Base-by-base conservation (phyloP, 2,329 filamentous ascomycete species). In the Verticillium dahliae region DNA sequence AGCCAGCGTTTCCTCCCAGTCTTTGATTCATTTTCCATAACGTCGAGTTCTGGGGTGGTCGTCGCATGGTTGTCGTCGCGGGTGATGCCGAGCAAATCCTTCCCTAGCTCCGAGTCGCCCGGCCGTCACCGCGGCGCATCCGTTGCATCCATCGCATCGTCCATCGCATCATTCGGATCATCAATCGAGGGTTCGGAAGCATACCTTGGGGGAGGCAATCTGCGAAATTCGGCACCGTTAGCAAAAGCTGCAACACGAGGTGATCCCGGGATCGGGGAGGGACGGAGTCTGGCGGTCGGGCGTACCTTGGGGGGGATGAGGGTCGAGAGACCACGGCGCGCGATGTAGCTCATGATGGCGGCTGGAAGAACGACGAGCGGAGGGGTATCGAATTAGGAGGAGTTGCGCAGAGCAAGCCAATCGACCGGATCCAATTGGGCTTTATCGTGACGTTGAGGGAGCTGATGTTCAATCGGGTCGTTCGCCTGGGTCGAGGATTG, bases 251-350 rank as follows among this genome's bases (percentile, higher is more conserved):
- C 39, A 58, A 31, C 39, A 58, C 37, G 45, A 50, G 27, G 33
- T 58, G 45, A 31, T 57, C 18, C 50, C 35, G 7, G 57, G 55
- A 56, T 31, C 59, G 60, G 63, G 62, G 62, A 67, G 65, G 61
- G 45, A 50, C 45, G 45, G 45, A n/a, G 45, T 60, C 62, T 60
- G 62, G 56, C 7, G 35, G 35, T 37, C 59, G 63, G 65, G 70
- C 83, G 71, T 83, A 97, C 94, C 92, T 99, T 99, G 75, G 96
- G 95, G 72, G 96, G 96, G 74, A 99, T 97, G 80, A 99, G 90
- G 85, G 96, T 97, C 77, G 95, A 98, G 76, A 97, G 90, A 85
- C 87, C 90, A 82, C 93, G 89, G 81, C 90, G 91, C 75, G 88
- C 86, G 75, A 96, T 85, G 87, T 88, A 95, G 85, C 92, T 97